phyloP scores from a whole-genome alignment of 148 eudicot species.

The Cornus kousa region DNA sequence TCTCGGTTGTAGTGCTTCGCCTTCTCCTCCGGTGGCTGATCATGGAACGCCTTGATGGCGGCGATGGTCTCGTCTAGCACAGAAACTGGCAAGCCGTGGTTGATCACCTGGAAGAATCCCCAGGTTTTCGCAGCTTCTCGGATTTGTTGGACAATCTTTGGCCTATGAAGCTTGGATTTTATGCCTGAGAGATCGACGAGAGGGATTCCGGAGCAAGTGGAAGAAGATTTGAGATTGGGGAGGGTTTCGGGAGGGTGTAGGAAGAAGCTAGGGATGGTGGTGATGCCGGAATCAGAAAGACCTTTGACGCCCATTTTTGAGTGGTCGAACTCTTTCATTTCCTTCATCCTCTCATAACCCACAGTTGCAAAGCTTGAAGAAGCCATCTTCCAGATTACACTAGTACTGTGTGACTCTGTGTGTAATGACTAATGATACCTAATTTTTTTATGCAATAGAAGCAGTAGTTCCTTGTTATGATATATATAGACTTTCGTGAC shows the following conservation, averaged over 20 bases:
- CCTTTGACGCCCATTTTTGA: conserved; percentile 18
- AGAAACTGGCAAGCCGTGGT: background rate
- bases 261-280: conserved; percentile 13
- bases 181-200: background rate
- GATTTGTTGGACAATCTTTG: background rate
- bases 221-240: background rate
- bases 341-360: background rate
- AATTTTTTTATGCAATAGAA: no score
- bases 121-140: background rate
- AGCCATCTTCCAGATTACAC: no score
- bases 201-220: background rate
- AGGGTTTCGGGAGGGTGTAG: conserved; percentile 11
- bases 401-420: no score
- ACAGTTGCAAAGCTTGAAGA: no score
- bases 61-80: background rate
- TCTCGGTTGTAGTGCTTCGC: background rate
- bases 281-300: conserved; percentile 11
- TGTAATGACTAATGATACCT: no score
- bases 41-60: conserved; percentile 4
- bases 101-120: conserved; percentile 17
- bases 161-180: background rate
- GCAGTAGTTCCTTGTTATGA: no score
- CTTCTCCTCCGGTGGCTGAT: background rate
- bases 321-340: conserved; percentile 12
- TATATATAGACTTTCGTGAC: no score